phyloP scores from a whole-genome alignment of 2,329 filamentous ascomycete species.

The Colletotrichum nymphaeae region DNA sequence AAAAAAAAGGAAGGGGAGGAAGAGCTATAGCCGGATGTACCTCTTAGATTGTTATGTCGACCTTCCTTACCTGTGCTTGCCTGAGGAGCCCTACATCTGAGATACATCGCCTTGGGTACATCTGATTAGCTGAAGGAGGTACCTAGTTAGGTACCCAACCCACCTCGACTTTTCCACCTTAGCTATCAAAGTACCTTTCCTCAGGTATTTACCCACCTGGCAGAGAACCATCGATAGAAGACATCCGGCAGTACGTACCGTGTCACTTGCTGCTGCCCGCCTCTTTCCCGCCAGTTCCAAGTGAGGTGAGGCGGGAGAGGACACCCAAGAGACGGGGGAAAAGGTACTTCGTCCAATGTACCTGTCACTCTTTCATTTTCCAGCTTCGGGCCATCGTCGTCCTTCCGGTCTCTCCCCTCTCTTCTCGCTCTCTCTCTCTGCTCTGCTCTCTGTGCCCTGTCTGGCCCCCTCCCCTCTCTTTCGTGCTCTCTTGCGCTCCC shows the following conservation, averaged over 20 bases:
- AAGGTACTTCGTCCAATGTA: slow-evolving; percentile 18
- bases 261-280: not conserved
- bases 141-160: not conserved
- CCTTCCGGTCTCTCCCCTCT: slow-evolving; percentile 13
- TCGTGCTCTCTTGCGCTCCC: slow-evolving; percentile 4
- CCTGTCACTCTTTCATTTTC: slow-evolving; percentile 2
- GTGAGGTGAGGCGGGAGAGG: not conserved
- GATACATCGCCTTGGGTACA: not conserved
- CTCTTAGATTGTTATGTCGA: not conserved
- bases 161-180: not conserved
- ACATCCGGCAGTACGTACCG: slow-evolving; percentile 9
- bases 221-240: not conserved
- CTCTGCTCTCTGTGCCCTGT: not conserved
- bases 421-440: not conserved
- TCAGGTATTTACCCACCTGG: not conserved
- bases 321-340: not conserved
- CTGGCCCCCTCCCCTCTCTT: slow-evolving; percentile 1
- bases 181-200: not conserved
- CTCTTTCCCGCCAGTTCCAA: slow-evolving; percentile 17
- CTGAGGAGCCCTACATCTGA: not conserved
- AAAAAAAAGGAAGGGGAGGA: not conserved
- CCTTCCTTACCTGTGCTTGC: not conserved
- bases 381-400: slow-evolving; percentile 27
- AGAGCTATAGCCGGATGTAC: slow-evolving; percentile 9
- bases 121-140: not conserved